Evolutionary conservation across 164 flowering plant genomes (phyloP).

Genomic region (Vitis labrusca): DNA sequence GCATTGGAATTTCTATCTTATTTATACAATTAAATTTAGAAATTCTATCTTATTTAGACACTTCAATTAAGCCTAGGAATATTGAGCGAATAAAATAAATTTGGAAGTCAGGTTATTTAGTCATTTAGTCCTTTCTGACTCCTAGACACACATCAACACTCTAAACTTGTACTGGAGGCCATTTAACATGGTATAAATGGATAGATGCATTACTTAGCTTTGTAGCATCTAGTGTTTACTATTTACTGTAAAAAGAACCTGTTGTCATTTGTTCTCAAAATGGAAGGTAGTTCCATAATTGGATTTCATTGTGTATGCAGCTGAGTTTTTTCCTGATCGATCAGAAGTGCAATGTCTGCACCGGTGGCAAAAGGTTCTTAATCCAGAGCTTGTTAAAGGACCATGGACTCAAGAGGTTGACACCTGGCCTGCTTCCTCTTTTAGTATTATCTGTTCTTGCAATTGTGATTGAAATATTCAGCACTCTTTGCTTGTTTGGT

Average conservation of each 20-base stretch:
- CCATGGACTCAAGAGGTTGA: constrained; percentile 97
- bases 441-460: neutral
- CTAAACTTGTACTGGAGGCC: too few relatives aligned
- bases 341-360: constrained; percentile 98
- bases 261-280: neutral
- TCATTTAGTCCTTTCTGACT: too few relatives aligned
- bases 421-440: constrained; percentile 6
- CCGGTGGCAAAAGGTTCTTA: constrained; percentile 98
- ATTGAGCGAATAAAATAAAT: too few relatives aligned
- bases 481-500: constrained; percentile 13
- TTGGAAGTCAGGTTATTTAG: too few relatives aligned
- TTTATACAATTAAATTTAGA: too few relatives aligned
- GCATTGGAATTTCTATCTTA: too few relatives aligned
- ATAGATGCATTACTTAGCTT: neutral
- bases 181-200: too few relatives aligned
- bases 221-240: neutral
- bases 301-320: constrained; percentile 43
- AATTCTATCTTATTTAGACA: too few relatives aligned
- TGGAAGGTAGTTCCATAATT: constrained; percentile 3
- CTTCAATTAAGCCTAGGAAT: too few relatives aligned
- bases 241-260: neutral
- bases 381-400: constrained; percentile 96
- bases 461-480: constrained; percentile 4
- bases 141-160: too few relatives aligned
- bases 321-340: constrained; percentile 88